phyloP scores from a whole-genome alignment of 2,329 filamentous ascomycete species.

The Phyllosticta capitalensis region DNA sequence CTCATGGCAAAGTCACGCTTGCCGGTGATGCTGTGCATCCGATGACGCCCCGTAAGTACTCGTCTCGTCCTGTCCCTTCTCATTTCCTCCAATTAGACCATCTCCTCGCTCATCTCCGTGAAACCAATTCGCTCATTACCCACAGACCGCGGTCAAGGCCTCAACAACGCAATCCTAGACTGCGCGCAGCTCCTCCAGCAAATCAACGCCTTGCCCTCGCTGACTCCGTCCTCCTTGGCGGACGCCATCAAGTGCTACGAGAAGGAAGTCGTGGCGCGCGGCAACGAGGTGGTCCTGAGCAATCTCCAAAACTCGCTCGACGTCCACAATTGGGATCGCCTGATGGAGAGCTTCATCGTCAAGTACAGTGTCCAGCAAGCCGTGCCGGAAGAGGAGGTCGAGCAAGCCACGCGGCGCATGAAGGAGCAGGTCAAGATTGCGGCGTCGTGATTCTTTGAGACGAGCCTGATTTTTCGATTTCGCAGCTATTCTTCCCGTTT shows the following conservation, averaged over 20 bases:
- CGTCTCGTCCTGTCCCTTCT: background rate
- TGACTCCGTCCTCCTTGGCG: conserved; percentile 3
- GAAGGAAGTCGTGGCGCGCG: conserved; percentile 33
- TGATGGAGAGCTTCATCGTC: conserved; percentile 25
- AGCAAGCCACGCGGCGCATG: background rate
- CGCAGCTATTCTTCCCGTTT: too few relatives aligned
- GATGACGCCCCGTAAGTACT: conserved; percentile 26
- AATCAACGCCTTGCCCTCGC: conserved; percentile 11
- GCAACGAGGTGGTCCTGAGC: conserved; percentile 24
- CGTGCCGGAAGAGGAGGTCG: background rate
- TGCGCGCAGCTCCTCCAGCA: conserved; percentile 29
- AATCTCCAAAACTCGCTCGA: conserved; percentile 24
- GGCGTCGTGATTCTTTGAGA: too few relatives aligned
- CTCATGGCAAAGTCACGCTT: conserved; percentile 25
- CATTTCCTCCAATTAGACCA: background rate
- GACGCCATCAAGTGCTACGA: conserved; percentile 19
- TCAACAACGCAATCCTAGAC: conserved; percentile 41
- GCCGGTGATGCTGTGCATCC: conserved; percentile 33
- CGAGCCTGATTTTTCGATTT: too few relatives aligned
- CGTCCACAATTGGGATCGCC: conserved; percentile 29
- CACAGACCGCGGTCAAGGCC: conserved; percentile 36
- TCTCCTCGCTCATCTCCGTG: background rate
- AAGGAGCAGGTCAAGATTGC: too few relatives aligned
- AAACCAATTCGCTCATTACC: background rate
- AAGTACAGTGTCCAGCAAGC: conserved; percentile 20